Base-by-base conservation (phyloP, 148 eudicot species). In the Vaccinium myrtillus region DNA sequence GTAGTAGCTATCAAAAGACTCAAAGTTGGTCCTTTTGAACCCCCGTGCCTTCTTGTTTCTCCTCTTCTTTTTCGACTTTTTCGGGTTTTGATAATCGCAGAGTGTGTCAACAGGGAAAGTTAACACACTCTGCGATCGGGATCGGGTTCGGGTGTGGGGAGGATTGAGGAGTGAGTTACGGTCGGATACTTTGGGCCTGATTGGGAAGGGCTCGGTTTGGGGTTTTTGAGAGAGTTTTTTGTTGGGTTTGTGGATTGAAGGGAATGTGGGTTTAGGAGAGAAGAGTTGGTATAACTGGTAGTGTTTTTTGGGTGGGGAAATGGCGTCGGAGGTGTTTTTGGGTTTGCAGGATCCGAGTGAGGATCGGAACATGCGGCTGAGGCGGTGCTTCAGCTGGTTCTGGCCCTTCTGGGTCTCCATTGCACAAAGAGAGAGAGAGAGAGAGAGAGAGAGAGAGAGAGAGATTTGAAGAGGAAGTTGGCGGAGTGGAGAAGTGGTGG, bases 391-490 rank as follows among this genome's bases (percentile, higher is more conserved):
- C 82, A 92, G 51, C 78, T 51, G 82, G 84, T 58, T 83, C 19
- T 81, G 81, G 43, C 83, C 88, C 81, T 58, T 83, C 19, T 81
- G 81, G 43, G 84, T 89, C 81, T 90, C 94, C 94, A 92, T 92
- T 78, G 70, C 77, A 21, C 75, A 54, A 73, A 70, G 81, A 67
- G 14, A 50, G 80, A 30, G 78, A 58, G 63, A 58, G 63, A 58
- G 8, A 4, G 39, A 71, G 78, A 63, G 87, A 80, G 81, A 87
- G 79, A 27, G 84, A 18, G 80, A 30, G 78, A 58, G 63, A 58
- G 63, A 58, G 8, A 4, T 25, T 56, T 76, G 58, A 69, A 23
- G 46, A 67, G 81, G 78, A 77, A 86, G 78, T 76, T 78, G 86
- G 87, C 81, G 85, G 86, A 82, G 65, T 49, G 18, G 54, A 59